phyloP scores from a whole-genome alignment of 805 yeast genomes.

The Blastobotrys americana region DNA sequence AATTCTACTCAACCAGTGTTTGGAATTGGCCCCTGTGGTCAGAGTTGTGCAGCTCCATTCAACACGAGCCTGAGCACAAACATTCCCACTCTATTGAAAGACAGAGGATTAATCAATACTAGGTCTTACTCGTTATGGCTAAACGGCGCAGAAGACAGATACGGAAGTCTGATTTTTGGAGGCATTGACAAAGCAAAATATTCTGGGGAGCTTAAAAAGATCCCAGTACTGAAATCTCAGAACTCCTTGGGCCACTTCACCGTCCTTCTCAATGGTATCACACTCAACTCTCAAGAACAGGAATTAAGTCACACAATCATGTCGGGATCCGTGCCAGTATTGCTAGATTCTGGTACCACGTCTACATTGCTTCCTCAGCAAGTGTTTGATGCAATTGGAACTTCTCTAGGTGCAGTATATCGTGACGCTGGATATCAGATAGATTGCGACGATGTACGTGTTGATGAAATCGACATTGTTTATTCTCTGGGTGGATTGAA shows the following conservation, averaged over 20 bases:
- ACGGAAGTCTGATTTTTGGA: conserved; percentile 37
- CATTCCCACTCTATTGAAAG: conserved; percentile 53
- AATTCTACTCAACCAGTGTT: background rate
- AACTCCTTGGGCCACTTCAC: background rate
- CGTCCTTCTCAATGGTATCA: background rate
- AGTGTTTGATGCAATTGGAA: conserved; percentile 19
- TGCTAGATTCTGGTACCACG: conserved; percentile 55
- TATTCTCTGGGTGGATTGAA: conserved; percentile 20
- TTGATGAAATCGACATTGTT: conserved; percentile 5
- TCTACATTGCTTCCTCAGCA: conserved; percentile 41
- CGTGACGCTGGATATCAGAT: conserved; percentile 4
- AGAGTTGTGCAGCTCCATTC: background rate
- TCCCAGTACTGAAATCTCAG: conserved; percentile 10
- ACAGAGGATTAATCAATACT: conserved; percentile 37
- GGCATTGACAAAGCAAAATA: conserved; percentile 38
- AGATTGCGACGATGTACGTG: conserved; percentile 6
- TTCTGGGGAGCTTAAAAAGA: conserved; percentile 30
- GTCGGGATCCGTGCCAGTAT: conserved; percentile 30
- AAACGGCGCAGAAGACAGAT: conserved; percentile 23
- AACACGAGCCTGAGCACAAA: conserved; percentile 29
- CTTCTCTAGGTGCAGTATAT: conserved; percentile 8
- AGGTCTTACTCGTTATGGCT: conserved; percentile 41
- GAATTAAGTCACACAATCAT: conserved; percentile 3
- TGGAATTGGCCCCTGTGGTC: background rate
- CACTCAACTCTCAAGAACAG: background rate